Conservation (phyloP, 108 stramenopile genomes). For the Nitzschia sp. region DNA sequence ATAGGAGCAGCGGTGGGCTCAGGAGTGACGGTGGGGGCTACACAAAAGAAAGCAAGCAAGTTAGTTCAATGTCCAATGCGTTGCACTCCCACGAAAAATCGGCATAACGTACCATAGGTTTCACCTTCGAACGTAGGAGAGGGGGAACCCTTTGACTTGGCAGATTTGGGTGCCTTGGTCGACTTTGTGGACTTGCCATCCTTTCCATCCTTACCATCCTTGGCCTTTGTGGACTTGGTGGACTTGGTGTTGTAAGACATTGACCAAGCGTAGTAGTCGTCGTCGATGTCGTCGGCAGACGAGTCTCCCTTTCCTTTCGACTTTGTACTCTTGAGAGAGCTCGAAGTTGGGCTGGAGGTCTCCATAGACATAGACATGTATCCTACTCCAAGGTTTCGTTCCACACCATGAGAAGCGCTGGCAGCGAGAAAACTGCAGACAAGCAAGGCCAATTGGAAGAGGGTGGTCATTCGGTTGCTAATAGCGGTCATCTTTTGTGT, state of each 20-base stretch:
- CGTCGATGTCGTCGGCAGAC: not conserved
- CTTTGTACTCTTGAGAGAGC: not conserved
- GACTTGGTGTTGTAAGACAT: not conserved
- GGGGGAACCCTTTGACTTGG: not conserved
- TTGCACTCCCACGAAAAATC: too few relatives aligned
- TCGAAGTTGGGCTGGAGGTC: not conserved
- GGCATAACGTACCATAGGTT: too few relatives aligned
- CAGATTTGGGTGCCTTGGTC: not conserved
- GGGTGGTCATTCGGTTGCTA: not conserved
- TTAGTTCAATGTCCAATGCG: too few relatives aligned
- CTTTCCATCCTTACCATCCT: constrained; percentile 7
- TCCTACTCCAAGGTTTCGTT: not conserved
- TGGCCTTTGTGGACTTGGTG: not conserved
- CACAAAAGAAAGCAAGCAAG: not conserved
- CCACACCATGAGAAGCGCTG: not conserved
- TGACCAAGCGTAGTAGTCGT: not conserved
- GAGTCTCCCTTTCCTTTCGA: not conserved
- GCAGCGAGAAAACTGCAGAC: not conserved
- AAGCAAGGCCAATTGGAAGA: not conserved
- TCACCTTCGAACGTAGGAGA: too few relatives aligned
- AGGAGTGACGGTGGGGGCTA: not conserved
- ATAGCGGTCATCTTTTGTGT: not conserved
- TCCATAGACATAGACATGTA: not conserved
- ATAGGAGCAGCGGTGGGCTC: constrained; percentile 4
- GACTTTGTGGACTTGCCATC: constrained; percentile 9